phyloP scores from a whole-genome alignment of 2,329 filamentous ascomycete genomes.

The Colletotrichum ledebouriae region DNA sequence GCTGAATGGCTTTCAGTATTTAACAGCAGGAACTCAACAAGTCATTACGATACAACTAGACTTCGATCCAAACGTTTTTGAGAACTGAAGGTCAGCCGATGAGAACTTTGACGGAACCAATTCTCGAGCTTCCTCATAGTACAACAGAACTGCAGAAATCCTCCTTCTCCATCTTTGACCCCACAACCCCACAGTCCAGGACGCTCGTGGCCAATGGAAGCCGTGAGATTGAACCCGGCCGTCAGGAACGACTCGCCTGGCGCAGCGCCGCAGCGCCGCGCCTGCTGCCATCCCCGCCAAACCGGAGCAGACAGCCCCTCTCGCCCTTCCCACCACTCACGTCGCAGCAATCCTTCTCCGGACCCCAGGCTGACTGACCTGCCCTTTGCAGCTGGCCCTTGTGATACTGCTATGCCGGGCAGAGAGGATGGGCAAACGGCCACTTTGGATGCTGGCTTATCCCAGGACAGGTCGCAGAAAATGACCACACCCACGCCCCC shows the following conservation, averaged over 20 bases:
- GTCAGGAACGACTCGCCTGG: no score
- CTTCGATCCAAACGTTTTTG: no score
- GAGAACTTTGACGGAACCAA: no score
- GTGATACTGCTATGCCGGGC: not conserved
- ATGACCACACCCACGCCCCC: constrained; percentile 2
- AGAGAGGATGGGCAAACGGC: constrained; percentile 1
- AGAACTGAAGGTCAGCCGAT: no score
- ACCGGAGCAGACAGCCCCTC: not conserved
- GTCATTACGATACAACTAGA: no score
- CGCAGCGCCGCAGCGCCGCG: no score
- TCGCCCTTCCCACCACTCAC: constrained; percentile 32
- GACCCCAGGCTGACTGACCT: constrained; percentile 38
- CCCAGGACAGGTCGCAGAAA: constrained; percentile 17
- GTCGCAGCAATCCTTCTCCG: constrained; percentile 37
- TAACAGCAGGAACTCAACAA: no score
- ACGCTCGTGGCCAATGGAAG: constrained; percentile 1
- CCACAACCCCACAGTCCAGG: constrained; percentile 24
- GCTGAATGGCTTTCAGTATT: no score
- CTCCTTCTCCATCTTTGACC: constrained; percentile 31
- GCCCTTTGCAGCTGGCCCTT: constrained; percentile 6
- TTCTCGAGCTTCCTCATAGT: no score
- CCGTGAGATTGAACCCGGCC: no score
- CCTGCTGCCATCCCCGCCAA: constrained; percentile 19
- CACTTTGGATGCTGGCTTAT: constrained; percentile 25
- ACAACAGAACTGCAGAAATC: no score